Percentiles rank a stretch among this genome's conserved stretches.
Conservation (phyloP, 2,329 filamentous ascomycete genomes). For the Leptodontidium sp. region DNA sequence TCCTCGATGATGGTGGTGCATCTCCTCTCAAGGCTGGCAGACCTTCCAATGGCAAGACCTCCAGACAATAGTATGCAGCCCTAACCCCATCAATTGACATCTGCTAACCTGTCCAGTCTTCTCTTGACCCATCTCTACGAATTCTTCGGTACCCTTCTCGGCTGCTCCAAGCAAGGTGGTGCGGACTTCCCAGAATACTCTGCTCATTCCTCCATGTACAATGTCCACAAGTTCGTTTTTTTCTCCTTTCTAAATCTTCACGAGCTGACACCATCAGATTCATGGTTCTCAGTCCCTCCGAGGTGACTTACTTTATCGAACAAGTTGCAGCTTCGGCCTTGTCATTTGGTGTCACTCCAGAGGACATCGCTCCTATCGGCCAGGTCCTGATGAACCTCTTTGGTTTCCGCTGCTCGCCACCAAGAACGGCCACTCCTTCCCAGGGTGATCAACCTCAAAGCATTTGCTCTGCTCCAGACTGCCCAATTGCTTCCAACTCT, state of each 20-base stretch:
- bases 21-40: conserved; percentile 62
- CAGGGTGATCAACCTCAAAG: conserved; percentile 59
- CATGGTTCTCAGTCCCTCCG: conserved; percentile 61
- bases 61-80: conserved; percentile 61
- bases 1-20: conserved; percentile 67
- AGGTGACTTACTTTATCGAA: conserved; percentile 66
- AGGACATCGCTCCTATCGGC: conserved; percentile 59
- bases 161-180: conserved; percentile 60
- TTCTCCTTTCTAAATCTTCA: background rate
- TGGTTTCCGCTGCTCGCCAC: conserved; percentile 58
- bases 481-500: conserved; percentile 55
- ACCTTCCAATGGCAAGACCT: conserved; percentile 58
- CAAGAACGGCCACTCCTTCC: conserved; percentile 54
- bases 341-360: conserved; percentile 65
- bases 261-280: conserved; percentile 47
- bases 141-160: conserved; percentile 66
- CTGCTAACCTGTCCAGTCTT: conserved; percentile 43
- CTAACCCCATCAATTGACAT: background rate
- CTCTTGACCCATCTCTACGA: conserved; percentile 69
- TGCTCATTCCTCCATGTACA: conserved; percentile 57
- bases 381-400: conserved; percentile 59
- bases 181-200: conserved; percentile 58
- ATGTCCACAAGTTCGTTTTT: conserved; percentile 57
- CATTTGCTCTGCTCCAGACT: conserved; percentile 62
- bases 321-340: conserved; percentile 64